Evolutionary conservation across 495 filamentous ascomycete genomes (phyloP).

Genomic region (Corynascus novoguineensis): DNA sequence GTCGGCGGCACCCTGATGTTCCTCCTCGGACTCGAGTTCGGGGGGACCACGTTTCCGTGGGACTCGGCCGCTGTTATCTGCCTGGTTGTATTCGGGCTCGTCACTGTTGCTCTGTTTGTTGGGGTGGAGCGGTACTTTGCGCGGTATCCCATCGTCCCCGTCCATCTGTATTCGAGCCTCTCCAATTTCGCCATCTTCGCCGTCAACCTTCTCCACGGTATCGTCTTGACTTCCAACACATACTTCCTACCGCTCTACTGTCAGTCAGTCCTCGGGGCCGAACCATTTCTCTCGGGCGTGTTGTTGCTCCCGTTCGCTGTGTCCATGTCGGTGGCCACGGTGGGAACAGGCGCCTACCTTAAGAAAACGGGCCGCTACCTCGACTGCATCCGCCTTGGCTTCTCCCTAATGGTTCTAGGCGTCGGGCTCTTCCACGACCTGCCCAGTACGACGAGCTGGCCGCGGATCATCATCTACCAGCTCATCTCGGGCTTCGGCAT

Average conservation of each 20-base stretch:
- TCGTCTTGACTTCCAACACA: constrained; percentile 60
- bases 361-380: constrained; percentile 57
- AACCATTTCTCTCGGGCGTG: constrained; percentile 66
- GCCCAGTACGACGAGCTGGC: constrained; percentile 37
- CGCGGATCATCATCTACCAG: constrained; percentile 52
- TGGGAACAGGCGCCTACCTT: constrained; percentile 58
- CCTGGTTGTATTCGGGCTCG: constrained; percentile 65
- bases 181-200: constrained; percentile 54
- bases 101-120: constrained; percentile 55
- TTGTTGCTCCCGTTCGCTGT: constrained; percentile 69
- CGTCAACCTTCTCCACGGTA: constrained; percentile 57
- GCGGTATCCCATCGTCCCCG: constrained; percentile 66
- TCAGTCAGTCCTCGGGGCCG: constrained; percentile 64
- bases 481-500: constrained; percentile 60
- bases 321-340: constrained; percentile 56
- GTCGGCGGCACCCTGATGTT: constrained; percentile 70
- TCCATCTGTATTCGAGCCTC: constrained; percentile 55
- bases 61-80: constrained; percentile 63
- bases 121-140: constrained; percentile 64
- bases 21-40: constrained; percentile 69
- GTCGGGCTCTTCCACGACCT: constrained; percentile 57
- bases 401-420: constrained; percentile 52
- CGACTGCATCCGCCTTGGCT: constrained; percentile 47
- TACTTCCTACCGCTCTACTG: constrained; percentile 74
- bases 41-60: constrained; percentile 68